Base-by-base conservation (phyloP, 78 protist genomes). In the Dictyostelium firmibasis region DNA sequence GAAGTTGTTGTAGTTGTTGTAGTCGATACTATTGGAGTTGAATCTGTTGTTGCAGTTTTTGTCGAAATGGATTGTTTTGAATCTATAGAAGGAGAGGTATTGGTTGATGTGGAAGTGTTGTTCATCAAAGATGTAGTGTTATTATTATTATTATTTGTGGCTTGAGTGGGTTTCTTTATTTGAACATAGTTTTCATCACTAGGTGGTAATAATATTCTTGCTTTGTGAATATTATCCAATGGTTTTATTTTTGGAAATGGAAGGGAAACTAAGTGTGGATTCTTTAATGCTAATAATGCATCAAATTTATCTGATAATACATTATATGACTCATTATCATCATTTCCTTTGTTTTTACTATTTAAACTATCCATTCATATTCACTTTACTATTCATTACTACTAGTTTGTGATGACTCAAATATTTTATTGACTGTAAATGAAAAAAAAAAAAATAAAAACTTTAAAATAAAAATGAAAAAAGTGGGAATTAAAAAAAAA, bases 181-280 rank as follows among this genome's bases (percentile, higher is more conserved):
- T 53, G 44, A 18, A 89, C 25, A 69, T 81, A 81, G 41, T 89
- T 89, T 89, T 74, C 72, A 43, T 89, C 94, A 47, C 25, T 69
- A 27, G 94, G 94, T 27, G 86, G 94, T 67, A 89, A 47, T 43
- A 89, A 38, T 29, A 57, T 72, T 69, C 86, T 78, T 27, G 87
- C 81, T 50, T 89, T 89, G 47, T 89, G 44, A n/a, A 89, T 60
- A 81, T 89, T 89, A 36, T 89, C 94, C 10, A 89, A 81, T 11
- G 94, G 94, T 41, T 50, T 31, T 67, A 81, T 81, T 13, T 89
- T 89, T 13, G 94, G 94, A 81, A n/a, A 81, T 23, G 86, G 86
- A 1, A 89, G 31, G 44, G 25, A 44, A 29, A 89, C 94, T 23
- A 29, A 11, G 27, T 62, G 47, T 67, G 87, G 74, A 81, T 81